These are phyloP conservation scores for Trichothecium sympodiale DNA, from an alignment of 2,329 filamentous ascomycete species.

Conservation along the genomic window DNA sequence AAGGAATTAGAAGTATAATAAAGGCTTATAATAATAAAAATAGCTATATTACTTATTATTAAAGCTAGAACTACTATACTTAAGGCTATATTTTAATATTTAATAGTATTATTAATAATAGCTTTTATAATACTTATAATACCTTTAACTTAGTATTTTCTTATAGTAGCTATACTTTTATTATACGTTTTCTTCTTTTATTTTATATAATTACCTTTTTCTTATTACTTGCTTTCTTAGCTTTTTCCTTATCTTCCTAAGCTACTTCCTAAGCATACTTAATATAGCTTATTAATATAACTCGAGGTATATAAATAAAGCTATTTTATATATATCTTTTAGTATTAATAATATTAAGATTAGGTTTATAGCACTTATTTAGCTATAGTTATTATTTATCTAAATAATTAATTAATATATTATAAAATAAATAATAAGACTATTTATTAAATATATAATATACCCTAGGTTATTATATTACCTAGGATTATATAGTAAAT, in stretches of 20 bases:
- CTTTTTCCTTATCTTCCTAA: not conserved
- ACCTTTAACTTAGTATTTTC: not conserved
- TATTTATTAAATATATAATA: too few relatives aligned
- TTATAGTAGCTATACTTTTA: not conserved
- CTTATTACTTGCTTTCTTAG: not conserved
- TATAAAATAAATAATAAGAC: too few relatives aligned
- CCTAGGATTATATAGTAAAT: too few relatives aligned
- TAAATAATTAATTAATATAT: not conserved
- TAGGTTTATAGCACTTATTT: too few relatives aligned
- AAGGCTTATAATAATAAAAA: not conserved
- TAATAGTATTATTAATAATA: not conserved
- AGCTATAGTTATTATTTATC: not conserved
- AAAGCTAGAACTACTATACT: not conserved
- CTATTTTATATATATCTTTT: too few relatives aligned
- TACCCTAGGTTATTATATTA: too few relatives aligned
- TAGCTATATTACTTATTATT: not conserved
- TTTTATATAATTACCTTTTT: not conserved
- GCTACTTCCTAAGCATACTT: not conserved
- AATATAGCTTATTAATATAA: too few relatives aligned
- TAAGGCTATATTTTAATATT: not conserved
- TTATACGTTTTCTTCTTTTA: not conserved
- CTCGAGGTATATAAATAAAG: too few relatives aligned
- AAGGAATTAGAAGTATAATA: not conserved
- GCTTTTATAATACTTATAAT: not conserved
- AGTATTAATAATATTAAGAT: not conserved